Conservation (phyloP, 2,329 filamentous ascomycete species). For the Stagonosporopsis cucurbitacearum region DNA sequence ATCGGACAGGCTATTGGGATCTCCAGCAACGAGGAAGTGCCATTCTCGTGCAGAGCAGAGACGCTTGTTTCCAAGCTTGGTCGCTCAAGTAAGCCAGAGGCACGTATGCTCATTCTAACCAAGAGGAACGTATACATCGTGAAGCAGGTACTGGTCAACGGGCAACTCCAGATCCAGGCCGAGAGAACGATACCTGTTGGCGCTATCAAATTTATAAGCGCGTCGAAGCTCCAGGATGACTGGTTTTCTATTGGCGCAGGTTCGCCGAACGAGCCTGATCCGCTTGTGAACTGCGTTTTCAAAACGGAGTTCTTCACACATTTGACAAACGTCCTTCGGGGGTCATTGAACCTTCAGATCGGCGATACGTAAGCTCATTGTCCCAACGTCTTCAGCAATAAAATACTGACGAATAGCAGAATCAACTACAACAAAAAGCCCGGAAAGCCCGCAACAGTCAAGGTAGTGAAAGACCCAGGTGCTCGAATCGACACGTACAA, state of each 20-base stretch:
- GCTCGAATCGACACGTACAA: conserved; percentile 85
- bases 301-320: conserved; percentile 98
- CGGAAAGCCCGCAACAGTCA: conserved; percentile 86
- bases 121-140: conserved; percentile 88
- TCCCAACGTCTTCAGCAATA: not conserved
- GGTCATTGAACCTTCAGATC: conserved; percentile 81
- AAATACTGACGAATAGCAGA: conserved; percentile 44
- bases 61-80: conserved; percentile 93
- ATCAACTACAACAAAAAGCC: conserved; percentile 99
- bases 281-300: conserved; percentile 89
- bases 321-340: conserved; percentile 78
- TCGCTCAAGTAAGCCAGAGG: conserved; percentile 90
- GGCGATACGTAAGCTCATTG: conserved; percentile 63
- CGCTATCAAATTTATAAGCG: conserved; percentile 84
- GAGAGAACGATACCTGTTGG: conserved; percentile 85
- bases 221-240: conserved; percentile 85
- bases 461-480: conserved; percentile 86
- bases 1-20: conserved; percentile 78
- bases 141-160: conserved; percentile 80
- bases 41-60: conserved; percentile 93
- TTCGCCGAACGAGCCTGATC: conserved; percentile 90
- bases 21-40: conserved; percentile 71
- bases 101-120: conserved; percentile 83
- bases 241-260: conserved; percentile 94
- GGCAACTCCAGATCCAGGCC: conserved; percentile 78